Evolutionary conservation across 805 yeast species (phyloP).

Genomic region (Wilhelminamyces savonicus): DNA sequence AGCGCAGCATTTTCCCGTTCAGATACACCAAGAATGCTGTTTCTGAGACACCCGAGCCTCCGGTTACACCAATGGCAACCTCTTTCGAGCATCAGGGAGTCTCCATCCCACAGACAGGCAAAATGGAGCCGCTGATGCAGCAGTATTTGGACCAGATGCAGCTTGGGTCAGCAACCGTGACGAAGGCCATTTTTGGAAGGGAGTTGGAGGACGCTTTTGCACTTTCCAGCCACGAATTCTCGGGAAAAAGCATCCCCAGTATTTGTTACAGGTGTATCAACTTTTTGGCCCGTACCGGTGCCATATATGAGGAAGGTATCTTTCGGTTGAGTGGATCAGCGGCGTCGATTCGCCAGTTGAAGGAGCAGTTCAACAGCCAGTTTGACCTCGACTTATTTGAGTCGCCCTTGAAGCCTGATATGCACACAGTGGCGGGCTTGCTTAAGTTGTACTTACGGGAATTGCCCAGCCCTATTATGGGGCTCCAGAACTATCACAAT

Average conservation of each 20-base stretch:
- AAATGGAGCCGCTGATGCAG: conserved; percentile 12
- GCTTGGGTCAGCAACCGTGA: conserved; percentile 23
- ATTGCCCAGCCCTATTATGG: conserved; percentile 63
- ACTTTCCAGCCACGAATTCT: conserved; percentile 43
- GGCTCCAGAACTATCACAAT: conserved; percentile 38
- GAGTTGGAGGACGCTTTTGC: conserved; percentile 46
- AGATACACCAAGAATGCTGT: conserved; percentile 15
- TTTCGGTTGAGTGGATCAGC: conserved; percentile 89
- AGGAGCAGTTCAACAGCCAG: conserved; percentile 59
- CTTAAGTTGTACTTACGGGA: conserved; percentile 78
- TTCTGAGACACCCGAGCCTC: neutral
- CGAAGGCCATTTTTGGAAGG: conserved; percentile 57
- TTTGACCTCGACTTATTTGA: conserved; percentile 63
- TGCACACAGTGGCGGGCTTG: conserved; percentile 82
- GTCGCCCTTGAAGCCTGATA: conserved; percentile 49
- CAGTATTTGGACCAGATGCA: conserved; percentile 29
- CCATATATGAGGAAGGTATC: conserved; percentile 83
- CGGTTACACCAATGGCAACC: too few relatives aligned
- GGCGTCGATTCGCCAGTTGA: conserved; percentile 61
- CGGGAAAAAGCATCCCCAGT: conserved; percentile 57
- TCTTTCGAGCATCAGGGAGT: conserved; percentile 2
- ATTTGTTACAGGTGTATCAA: conserved; percentile 71
- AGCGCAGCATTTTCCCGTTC: conserved; percentile 58
- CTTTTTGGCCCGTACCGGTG: conserved; percentile 57
- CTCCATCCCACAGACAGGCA: too few relatives aligned